Evolutionary conservation across 2,329 filamentous ascomycete genomes (phyloP).

Genomic region (Periglandula ipomoeae): DNA sequence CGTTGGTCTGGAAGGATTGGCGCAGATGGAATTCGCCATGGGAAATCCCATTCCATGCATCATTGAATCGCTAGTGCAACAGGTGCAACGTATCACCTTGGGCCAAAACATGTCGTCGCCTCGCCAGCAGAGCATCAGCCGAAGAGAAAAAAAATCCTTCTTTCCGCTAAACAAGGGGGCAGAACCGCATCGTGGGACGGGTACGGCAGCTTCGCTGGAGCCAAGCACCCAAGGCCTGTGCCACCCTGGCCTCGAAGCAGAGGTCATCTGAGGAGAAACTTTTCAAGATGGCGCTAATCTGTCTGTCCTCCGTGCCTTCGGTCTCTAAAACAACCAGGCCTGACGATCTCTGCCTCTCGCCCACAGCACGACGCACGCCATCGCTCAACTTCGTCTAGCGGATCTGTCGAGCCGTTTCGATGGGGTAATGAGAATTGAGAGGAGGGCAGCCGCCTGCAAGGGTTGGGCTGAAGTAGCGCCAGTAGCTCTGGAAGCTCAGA

Average conservation of each 20-base stretch:
- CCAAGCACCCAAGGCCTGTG: too few relatives aligned
- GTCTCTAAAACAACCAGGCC: too few relatives aligned
- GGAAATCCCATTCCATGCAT: background rate
- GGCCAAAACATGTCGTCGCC: background rate
- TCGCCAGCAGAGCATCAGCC: background rate
- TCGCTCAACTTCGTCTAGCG: background rate
- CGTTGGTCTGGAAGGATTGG: too few relatives aligned
- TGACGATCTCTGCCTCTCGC: background rate
- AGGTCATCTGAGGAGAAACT: conserved; percentile 5
- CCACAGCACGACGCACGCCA: background rate
- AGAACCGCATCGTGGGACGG: background rate
- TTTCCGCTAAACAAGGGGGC: background rate
- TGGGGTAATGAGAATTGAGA: conserved; percentile 5
- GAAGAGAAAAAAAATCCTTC: background rate
- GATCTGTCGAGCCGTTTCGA: conserved; percentile 1
- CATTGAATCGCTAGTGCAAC: background rate
- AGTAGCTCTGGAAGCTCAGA: too few relatives aligned
- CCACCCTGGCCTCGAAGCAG: background rate
- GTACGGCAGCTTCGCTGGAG: too few relatives aligned
- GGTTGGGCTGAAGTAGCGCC: too few relatives aligned
- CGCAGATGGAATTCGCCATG: background rate
- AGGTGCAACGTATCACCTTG: background rate
- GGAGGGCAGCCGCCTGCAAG: background rate
- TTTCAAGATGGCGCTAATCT: conserved; percentile 3
- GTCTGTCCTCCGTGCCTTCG: background rate